Base-by-base conservation (phyloP, 345 rosid species). In the Durio zibethinus region DNA sequence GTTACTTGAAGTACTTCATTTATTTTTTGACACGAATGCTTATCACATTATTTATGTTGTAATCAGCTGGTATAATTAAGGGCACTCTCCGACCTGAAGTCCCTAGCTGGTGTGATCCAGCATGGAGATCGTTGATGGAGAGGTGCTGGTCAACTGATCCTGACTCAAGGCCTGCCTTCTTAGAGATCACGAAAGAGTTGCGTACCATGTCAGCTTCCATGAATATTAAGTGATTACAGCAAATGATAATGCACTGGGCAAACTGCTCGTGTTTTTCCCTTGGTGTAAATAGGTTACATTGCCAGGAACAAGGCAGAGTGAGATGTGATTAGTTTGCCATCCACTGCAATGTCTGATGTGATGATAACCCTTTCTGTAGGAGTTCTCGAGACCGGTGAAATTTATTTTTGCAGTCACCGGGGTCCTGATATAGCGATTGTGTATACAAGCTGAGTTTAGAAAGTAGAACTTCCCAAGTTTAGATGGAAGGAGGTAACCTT, bases 131-230 rank as follows among this genome's bases (percentile, higher is more conserved):
- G 15, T 79, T 86, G 76, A 86, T 88, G 89, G 87, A 84, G 67
- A 84, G 86, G 27, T 86, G 89, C 77, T 88, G 89, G 91, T 79
- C 85, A 40, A 64, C 85, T 10, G 84, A 88, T 76, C 84, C 87
- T 4, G 11, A 29, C 4, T 73, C 66, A n/a, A 85, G 90, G 76
- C 87, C 90, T n/a, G 70, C 84, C 27, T 88, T 88, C 82, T 77
- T 81, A 29, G 86, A 78, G 35, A 79, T 88, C 31, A 78, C 86
- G 0, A 82, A 79, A 77, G 85, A 85, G 84, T 72, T 85, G 20
- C 79, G 86, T 1, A 61, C 81, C 57, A 85, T 88, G 83, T 70
- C 86, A 15, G 83, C 84, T 36, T 59, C 78, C 35, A 78, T 85
- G 84, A 82, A 83, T 73, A 74, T 83, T 27, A 83, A 76, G 50